Base-by-base conservation (phyloP, 225 moss, liverwort and hornwort species). In the Pseudisothecium myosuroides region DNA sequence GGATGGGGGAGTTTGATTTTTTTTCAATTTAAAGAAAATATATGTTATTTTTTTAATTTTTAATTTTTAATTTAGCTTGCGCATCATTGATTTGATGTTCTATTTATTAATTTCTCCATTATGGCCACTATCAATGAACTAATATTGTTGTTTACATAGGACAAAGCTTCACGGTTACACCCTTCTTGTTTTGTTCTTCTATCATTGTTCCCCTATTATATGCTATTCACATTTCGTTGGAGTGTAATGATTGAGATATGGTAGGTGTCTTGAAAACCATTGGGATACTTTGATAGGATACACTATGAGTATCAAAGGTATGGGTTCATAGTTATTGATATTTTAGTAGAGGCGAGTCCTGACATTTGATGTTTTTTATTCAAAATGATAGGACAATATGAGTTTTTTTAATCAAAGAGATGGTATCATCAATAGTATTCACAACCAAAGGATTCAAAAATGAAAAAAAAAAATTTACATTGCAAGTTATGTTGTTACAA, bases 81-180 rank as follows among this genome's bases (percentile, higher is more conserved):
- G 0, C 2, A 32, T 50, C 74, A 31, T 49, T 32, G 75, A 49
- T 49, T 32, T 12, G 50, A 20, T 49, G 4, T 11, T 47, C 20
- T 75, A 1, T 19, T 75, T 49, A 7, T 32, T 31, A 19, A 12
- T 49, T 49, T 75, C 3, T 49, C 9, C 2, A 74, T 11, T 76
- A 45, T 32, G n/a, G n/a, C 1, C 0, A 50, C 8, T 32, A 75
- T 32, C 2, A 32, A 34, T 50, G 29, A 50, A 21, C 2, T 50
- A 12, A 34, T 34, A 34, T 34, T 76, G 12, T 34, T 50, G 1
- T 34, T 76, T 50, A 50, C 2, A 3, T 34, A 14, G 1, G 8
- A 50, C 2, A 34, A 2, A 50, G 21, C 5, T 8, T 49, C 7
- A 20, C 0, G 0, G 0, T 76, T 1, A 50, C 21, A 50, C 4